Percentiles rank a stretch among this genome's conserved stretches.
Evolutionary conservation across 768 basidiomycete genomes (phyloP).

Genomic region (Tulasnella calospora): DNA sequence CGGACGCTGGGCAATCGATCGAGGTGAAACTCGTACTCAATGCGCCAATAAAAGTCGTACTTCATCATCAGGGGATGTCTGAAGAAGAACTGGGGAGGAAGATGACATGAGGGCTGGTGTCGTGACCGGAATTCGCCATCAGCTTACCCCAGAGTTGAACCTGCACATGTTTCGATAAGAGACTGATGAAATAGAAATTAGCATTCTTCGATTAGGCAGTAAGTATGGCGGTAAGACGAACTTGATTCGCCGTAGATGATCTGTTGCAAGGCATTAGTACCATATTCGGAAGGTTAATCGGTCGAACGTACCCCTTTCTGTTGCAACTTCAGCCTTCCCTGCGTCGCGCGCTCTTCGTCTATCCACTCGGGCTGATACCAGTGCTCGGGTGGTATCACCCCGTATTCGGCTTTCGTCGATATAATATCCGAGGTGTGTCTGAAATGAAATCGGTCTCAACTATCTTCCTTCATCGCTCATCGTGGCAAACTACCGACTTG

Average conservation of each 20-base stretch:
- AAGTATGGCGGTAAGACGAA: neutral
- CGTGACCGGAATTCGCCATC: neutral
- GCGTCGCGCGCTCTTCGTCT: constrained; percentile 62
- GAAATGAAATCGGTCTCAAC: neutral
- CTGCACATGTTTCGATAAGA: constrained; percentile 92
- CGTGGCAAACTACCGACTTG: constrained; percentile 36
- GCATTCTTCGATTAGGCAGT: neutral
- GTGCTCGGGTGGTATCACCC: constrained; percentile 53
- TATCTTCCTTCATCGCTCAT: neutral
- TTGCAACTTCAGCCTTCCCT: constrained; percentile 57
- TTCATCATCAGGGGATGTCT: constrained; percentile 67
- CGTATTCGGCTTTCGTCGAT: constrained; percentile 57
- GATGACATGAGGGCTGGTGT: too few species aligned
- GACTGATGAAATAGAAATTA: constrained; percentile 29
- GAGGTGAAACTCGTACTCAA: constrained; percentile 54
- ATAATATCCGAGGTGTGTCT: constrained; percentile 51
- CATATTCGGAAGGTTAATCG: neutral
- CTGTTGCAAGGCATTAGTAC: neutral
- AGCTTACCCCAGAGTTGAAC: constrained; percentile 75
- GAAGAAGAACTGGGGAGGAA: constrained; percentile 66
- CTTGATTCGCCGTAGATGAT: constrained; percentile 28
- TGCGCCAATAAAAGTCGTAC: constrained; percentile 86
- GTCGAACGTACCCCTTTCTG: constrained; percentile 42
- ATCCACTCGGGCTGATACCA: constrained; percentile 78
- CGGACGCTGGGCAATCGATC: neutral